phyloP scores from a whole-genome alignment of 306 rosid genomes.

The Acacia crassicarpa region DNA sequence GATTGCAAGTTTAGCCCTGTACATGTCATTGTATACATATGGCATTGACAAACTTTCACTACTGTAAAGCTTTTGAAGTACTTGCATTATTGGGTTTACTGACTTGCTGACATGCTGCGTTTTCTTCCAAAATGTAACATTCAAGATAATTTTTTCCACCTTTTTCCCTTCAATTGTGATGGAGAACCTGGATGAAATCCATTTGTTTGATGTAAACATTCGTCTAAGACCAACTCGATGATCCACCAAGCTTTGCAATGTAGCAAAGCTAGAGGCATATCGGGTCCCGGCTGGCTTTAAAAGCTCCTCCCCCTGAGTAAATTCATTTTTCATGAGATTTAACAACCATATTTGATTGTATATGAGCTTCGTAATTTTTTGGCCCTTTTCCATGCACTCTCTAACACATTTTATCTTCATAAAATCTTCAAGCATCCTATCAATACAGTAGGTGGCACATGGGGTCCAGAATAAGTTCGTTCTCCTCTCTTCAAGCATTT shows the following conservation, averaged over 20 bases:
- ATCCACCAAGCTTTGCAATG: slow-evolving; percentile 78
- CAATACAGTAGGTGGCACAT: slow-evolving; percentile 78
- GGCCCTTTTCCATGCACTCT: slow-evolving; percentile 89
- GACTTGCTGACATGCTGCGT: slow-evolving; percentile 68
- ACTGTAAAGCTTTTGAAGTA: slow-evolving; percentile 69
- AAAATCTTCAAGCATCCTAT: slow-evolving; percentile 82
- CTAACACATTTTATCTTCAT: slow-evolving; percentile 72
- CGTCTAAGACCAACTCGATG: slow-evolving; percentile 68
- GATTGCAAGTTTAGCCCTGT: slow-evolving; percentile 80
- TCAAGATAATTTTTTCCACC: slow-evolving; percentile 73
- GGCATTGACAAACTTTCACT: slow-evolving; percentile 78
- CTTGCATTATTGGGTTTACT: slow-evolving; percentile 77
- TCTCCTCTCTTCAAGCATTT: slow-evolving; percentile 93
- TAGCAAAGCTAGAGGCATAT: slow-evolving; percentile 79
- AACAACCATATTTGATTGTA: slow-evolving; percentile 84
- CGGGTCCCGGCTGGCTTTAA: slow-evolving; percentile 62
- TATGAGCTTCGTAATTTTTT: slow-evolving; percentile 72
- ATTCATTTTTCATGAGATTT: slow-evolving; percentile 79
- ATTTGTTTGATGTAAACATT: slow-evolving; percentile 83
- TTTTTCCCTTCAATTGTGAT: slow-evolving; percentile 73
- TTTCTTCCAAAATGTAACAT: slow-evolving; percentile 84
- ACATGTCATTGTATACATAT: slow-evolving; percentile 71
- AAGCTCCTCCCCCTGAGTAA: slow-evolving; percentile 81
- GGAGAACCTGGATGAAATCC: slow-evolving; percentile 74
- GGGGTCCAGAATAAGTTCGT: slow-evolving; percentile 89